Evolutionary conservation across 306 rosid species (phyloP).

Genomic region (Arachis stenosperma): DNA sequence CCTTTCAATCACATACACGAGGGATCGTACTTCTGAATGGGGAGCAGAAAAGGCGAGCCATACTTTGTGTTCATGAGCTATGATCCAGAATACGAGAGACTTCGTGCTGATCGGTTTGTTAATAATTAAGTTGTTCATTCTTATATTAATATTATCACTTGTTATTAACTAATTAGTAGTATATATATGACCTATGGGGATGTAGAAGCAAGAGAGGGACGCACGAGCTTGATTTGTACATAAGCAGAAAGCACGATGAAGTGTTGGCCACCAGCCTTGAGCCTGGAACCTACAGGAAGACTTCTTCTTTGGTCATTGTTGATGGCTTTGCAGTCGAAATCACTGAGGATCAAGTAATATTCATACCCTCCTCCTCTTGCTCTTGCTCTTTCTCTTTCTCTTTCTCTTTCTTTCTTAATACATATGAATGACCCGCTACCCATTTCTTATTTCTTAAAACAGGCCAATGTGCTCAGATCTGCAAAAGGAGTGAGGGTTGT

Average conservation of each 20-base stretch:
- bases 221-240: constrained; percentile 69
- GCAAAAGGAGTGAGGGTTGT: constrained; percentile 88
- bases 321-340: constrained; percentile 83
- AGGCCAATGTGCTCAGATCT: constrained; percentile 88
- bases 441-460: constrained; percentile 26
- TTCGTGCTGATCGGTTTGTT: constrained; percentile 69
- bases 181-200: background rate
- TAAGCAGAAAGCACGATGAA: constrained; percentile 82
- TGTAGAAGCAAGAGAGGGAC: constrained; percentile 54
- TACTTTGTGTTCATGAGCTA: constrained; percentile 89
- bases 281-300: constrained; percentile 73
- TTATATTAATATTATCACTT: too few species aligned
- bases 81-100: constrained; percentile 83
- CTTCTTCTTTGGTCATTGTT: constrained; percentile 75
- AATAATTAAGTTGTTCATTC: too few species aligned
- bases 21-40: constrained; percentile 47
- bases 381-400: background rate
- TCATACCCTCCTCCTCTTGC: too few species aligned
- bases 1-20: constrained; percentile 14
- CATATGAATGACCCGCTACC: too few species aligned
- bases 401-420: background rate
- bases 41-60: constrained; percentile 52
- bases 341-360: constrained; percentile 68
- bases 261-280: constrained; percentile 61
- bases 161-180: background rate